Conservation (phyloP, 805 yeast species). For the Ogataea corticis region DNA sequence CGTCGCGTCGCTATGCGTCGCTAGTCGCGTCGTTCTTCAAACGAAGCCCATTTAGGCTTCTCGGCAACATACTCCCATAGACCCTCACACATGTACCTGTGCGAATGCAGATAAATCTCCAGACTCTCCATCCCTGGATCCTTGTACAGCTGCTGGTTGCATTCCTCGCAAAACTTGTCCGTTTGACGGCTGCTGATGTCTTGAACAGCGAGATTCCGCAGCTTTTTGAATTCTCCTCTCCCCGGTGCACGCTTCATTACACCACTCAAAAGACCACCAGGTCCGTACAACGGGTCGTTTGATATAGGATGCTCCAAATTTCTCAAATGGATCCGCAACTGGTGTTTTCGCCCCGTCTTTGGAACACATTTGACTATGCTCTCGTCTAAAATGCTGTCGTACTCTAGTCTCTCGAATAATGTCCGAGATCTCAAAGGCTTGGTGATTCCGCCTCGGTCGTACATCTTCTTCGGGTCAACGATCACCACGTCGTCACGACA, state of each 20-base stretch:
- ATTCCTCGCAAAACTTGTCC: slow-evolving; percentile 31
- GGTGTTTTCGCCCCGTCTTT: slow-evolving; percentile 53
- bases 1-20: background rate
- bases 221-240: slow-evolving; percentile 12
- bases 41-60: slow-evolving; percentile 10
- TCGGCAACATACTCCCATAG: slow-evolving; percentile 39
- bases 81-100: slow-evolving; percentile 32
- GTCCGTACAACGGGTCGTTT: slow-evolving; percentile 33
- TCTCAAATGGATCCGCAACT: slow-evolving; percentile 53
- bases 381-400: slow-evolving; percentile 29
- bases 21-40: slow-evolving; percentile 15
- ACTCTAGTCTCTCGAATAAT: slow-evolving; percentile 22
- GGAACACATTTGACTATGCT: slow-evolving; percentile 48
- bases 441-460: slow-evolving; percentile 23
- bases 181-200: slow-evolving; percentile 21
- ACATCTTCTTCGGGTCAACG: slow-evolving; percentile 28
- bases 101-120: slow-evolving; percentile 48
- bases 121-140: slow-evolving; percentile 33
- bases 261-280: slow-evolving; percentile 7
- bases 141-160: slow-evolving; percentile 34
- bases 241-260: slow-evolving; percentile 7
- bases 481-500: slow-evolving; percentile 38
- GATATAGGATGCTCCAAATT: slow-evolving; percentile 41
- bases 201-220: slow-evolving; percentile 12
- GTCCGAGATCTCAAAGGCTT: slow-evolving; percentile 21